phyloP scores from a whole-genome alignment of 768 basidiomycete genomes.

The Lyophyllum decastes region DNA sequence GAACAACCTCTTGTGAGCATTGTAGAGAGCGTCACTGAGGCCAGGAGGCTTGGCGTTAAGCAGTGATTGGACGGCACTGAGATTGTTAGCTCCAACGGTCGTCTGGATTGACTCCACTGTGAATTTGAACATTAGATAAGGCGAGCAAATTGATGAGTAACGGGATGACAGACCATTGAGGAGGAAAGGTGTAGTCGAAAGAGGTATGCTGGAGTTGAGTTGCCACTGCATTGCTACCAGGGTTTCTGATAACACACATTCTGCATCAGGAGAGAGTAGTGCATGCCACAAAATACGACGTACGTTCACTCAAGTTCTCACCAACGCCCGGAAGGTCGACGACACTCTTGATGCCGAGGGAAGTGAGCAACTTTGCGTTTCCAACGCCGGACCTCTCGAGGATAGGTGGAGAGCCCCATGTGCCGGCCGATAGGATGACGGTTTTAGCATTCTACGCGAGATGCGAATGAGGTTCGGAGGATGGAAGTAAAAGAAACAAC shows the following conservation, averaged over 20 bases:
- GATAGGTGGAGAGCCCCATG: neutral
- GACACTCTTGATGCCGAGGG: constrained; percentile 5
- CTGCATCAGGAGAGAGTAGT: neutral
- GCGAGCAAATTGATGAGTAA: neutral
- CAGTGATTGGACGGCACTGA: neutral
- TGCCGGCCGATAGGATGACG: neutral
- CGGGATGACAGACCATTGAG: neutral
- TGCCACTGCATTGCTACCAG: constrained; percentile 1
- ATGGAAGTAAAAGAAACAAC: neutral
- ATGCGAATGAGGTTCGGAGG: neutral
- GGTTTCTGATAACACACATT: neutral
- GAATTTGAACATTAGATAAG: neutral
- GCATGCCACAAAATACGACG: neutral
- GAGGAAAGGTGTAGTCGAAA: neutral
- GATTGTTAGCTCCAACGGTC: neutral
- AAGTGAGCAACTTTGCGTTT: neutral
- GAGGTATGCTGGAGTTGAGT: neutral
- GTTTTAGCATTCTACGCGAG: neutral
- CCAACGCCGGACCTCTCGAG: constrained; percentile 6
- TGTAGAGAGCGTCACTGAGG: neutral
- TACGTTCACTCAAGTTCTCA: constrained; percentile 6
- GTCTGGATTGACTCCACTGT: constrained; percentile 2
- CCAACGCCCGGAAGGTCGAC: constrained; percentile 11
- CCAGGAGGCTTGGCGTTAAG: neutral
- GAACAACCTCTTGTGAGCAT: neutral